A percentile compares a stretch with the other conserved stretches of the same genome.
phyloP scores from a whole-genome alignment of 2,329 filamentous ascomycete species.

The Lecanicillium sp. region DNA sequence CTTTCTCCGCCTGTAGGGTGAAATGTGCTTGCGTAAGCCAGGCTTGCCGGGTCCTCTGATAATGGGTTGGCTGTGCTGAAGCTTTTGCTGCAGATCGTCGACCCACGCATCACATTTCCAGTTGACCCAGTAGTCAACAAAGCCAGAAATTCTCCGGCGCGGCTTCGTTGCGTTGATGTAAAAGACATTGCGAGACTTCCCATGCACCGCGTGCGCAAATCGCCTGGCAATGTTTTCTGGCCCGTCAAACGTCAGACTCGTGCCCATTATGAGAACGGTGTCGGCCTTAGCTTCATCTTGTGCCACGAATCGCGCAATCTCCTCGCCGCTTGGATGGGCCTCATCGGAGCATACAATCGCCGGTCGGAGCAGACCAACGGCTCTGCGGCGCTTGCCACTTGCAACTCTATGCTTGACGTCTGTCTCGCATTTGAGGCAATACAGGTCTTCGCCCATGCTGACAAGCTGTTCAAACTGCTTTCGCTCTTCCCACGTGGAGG shows the following conservation, averaged over 20 bases:
- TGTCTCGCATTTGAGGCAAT: neutral
- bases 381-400: neutral
- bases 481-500: too few relatives aligned
- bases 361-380: neutral
- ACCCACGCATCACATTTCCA: neutral
- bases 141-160: neutral
- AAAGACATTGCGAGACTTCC: neutral
- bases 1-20: too few relatives aligned
- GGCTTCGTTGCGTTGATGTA: neutral
- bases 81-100: neutral
- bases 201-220: neutral
- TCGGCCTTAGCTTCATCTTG: neutral
- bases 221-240: neutral
- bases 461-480: too few relatives aligned
- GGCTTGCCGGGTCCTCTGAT: too few relatives aligned
- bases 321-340: too few relatives aligned
- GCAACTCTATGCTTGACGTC: neutral
- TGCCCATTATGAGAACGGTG: neutral
- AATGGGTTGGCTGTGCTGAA: too few relatives aligned
- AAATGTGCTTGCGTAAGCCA: too few relatives aligned
- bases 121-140: constrained; percentile 1
- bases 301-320: neutral
- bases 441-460: too few relatives aligned
- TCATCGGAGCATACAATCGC: too few relatives aligned
- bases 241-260: neutral